Evolutionary conservation across 345 rosid species (phyloP).

Genomic region (Lenwebbia sp.): DNA sequence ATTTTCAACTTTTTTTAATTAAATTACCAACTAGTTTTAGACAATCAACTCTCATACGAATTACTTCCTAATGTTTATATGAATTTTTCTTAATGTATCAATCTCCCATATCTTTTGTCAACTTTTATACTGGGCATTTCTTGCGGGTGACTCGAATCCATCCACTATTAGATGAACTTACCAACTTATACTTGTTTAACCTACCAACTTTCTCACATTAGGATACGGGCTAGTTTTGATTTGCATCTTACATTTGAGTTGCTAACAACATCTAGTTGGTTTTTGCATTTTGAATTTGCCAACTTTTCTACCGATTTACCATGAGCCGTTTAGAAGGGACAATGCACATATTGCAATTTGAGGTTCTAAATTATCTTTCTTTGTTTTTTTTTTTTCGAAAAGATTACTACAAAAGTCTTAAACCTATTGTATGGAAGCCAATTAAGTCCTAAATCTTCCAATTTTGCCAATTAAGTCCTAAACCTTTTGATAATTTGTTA

Average conservation of each 20-base stretch:
- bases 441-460: neutral
- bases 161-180: too few relatives aligned
- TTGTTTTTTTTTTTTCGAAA: neutral
- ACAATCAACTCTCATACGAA: neutral
- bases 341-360: too few relatives aligned
- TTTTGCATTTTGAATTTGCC: too few relatives aligned
- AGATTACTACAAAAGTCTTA: neutral
- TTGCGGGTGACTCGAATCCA: too few relatives aligned
- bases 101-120: neutral
- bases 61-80: neutral
- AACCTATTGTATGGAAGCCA: accelerated
- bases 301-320: too few relatives aligned
- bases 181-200: too few relatives aligned
- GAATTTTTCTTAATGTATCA: neutral
- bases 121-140: neutral
- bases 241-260: too few relatives aligned
- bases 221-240: too few relatives aligned
- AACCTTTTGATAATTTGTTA: neutral
- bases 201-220: too few relatives aligned
- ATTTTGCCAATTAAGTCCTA: neutral
- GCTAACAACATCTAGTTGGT: too few relatives aligned
- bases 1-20: neutral
- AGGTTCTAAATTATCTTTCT: too few relatives aligned
- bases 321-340: too few relatives aligned
- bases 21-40: neutral